A percentile compares a stretch with the other conserved stretches of the same genome.
phyloP scores from a whole-genome alignment of 768 basidiomycete species.

The Suillus placidus region DNA sequence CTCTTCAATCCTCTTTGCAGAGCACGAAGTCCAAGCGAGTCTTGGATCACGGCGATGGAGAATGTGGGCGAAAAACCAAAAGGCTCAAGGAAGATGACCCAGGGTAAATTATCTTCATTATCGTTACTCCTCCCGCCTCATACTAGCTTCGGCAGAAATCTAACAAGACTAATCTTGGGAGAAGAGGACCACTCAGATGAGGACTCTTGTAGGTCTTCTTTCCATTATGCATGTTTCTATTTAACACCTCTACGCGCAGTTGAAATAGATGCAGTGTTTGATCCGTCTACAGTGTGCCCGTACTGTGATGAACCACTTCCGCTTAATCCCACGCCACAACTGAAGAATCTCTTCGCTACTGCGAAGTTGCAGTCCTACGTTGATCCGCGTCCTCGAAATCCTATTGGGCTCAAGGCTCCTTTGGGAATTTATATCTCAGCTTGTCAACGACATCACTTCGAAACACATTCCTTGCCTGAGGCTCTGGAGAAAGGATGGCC shows the following conservation, averaged over 20 bases:
- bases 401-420: constrained; percentile 57
- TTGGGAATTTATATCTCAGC: constrained; percentile 60
- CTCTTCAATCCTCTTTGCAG: too few species aligned
- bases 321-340: constrained; percentile 55
- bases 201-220: constrained; percentile 42
- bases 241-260: constrained; percentile 38
- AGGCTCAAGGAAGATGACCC: constrained; percentile 34
- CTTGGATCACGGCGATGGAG: constrained; percentile 35
- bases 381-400: constrained; percentile 70
- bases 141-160: neutral
- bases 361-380: constrained; percentile 55
- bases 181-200: too few species aligned
- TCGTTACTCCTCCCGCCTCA: neutral
- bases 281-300: constrained; percentile 74
- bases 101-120: constrained; percentile 14
- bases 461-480: constrained; percentile 70
- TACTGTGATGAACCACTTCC: constrained; percentile 82
- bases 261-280: constrained; percentile 50
- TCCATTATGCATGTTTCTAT: neutral
- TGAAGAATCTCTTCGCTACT: constrained; percentile 52
- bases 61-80: constrained; percentile 32
- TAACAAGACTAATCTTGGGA: neutral
- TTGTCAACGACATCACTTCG: constrained; percentile 80
- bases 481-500: constrained; percentile 79
- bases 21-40: constrained; percentile 29